Evolutionary conservation across 495 filamentous ascomycete species (phyloP).

Genomic region (Viridothelium virens): DNA sequence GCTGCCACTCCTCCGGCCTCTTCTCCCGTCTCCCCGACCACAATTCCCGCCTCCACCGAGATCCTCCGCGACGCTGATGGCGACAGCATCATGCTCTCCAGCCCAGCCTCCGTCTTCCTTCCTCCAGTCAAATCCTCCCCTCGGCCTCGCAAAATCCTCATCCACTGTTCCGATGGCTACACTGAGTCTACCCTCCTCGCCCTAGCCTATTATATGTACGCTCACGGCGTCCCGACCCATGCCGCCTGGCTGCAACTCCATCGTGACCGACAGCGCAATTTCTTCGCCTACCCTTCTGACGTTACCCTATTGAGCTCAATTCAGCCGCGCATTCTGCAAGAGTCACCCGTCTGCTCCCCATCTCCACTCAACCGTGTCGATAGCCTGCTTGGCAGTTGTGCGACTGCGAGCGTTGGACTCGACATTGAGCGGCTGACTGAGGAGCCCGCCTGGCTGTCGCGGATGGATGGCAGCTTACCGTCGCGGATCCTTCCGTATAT

Average conservation of each 20-base stretch:
- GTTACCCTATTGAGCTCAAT: conserved; percentile 69
- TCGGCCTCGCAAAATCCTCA: conserved; percentile 56
- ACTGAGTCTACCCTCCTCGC: conserved; percentile 85
- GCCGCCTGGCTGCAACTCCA: conserved; percentile 85
- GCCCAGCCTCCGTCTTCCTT: neutral
- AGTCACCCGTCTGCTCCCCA: conserved; percentile 28
- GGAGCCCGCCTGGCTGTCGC: conserved; percentile 71
- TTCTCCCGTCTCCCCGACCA: neutral
- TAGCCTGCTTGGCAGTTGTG: conserved; percentile 8
- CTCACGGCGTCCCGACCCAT: conserved; percentile 68
- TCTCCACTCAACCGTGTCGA: conserved; percentile 17
- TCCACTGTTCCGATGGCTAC: conserved; percentile 93
- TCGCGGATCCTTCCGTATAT: conserved; percentile 87
- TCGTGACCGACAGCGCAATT: conserved; percentile 72
- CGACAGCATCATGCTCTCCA: conserved; percentile 40
- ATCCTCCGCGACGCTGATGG: conserved; percentile 47
- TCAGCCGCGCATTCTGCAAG: conserved; percentile 61
- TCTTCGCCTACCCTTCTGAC: conserved; percentile 91
- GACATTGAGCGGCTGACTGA: neutral
- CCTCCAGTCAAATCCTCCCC: conserved; percentile 8
- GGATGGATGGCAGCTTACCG: conserved; percentile 84
- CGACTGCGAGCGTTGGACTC: neutral
- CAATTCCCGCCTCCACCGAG: neutral
- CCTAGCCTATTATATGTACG: conserved; percentile 85
- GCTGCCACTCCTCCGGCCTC: conserved; percentile 17